phyloP scores from a whole-genome alignment of 495 filamentous ascomycete genomes.

The Clavariopsis aquatica region DNA sequence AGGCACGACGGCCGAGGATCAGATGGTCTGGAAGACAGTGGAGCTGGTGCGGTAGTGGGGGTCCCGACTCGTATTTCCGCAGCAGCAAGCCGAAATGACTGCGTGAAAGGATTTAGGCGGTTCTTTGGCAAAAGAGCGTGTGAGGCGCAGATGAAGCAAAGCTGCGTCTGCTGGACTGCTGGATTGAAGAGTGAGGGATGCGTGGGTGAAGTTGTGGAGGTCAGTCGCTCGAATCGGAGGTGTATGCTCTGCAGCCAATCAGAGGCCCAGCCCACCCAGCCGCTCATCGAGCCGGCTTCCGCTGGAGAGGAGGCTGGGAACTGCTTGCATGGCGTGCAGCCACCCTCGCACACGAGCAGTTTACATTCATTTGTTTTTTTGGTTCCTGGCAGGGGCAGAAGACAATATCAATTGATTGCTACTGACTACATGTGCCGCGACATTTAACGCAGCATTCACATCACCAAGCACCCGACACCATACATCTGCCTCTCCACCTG shows the following conservation, averaged over 20 bases:
- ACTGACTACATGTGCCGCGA: background rate
- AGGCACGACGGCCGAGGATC: conserved; percentile 16
- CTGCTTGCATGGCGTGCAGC: conserved; percentile 8
- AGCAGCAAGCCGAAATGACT: background rate
- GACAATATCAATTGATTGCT: background rate
- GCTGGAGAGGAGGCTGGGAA: conserved; percentile 10
- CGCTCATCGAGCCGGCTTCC: background rate
- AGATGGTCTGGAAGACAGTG: conserved; percentile 26
- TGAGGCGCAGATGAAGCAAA: background rate
- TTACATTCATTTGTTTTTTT: background rate
- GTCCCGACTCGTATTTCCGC: conserved; percentile 6
- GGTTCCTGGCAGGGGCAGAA: no score
- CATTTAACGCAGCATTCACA: conserved; percentile 55
- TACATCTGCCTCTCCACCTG: conserved; percentile 98
- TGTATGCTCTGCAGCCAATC: conserved; percentile 1
- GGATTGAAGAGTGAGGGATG: background rate
- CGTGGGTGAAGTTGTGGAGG: background rate
- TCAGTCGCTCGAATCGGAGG: background rate
- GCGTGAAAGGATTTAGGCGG: background rate
- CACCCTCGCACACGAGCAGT: conserved; percentile 10
- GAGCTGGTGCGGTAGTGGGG: conserved; percentile 18
- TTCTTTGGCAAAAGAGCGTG: background rate
- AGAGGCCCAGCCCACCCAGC: background rate
- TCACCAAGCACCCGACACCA: conserved; percentile 83
- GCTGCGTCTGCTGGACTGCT: background rate